These are phyloP conservation scores for Cyberlindnera amylophila DNA, from an alignment of 805 yeast species.

Conservation along the genomic window DNA sequence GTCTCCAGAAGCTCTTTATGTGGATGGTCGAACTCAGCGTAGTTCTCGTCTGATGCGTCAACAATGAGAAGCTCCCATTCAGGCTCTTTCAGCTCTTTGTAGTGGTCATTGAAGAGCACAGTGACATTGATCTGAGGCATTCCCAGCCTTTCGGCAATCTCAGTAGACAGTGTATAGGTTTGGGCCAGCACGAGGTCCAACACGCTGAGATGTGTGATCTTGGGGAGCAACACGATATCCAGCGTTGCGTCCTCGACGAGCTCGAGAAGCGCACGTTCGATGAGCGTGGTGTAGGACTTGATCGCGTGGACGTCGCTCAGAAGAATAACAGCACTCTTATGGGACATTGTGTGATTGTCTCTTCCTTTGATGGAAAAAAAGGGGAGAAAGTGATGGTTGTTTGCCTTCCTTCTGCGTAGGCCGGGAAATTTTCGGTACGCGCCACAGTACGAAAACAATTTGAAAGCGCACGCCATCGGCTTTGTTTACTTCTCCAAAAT, in stretches of 20 bases:
- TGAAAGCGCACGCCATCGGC: background rate
- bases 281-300: constrained; percentile 20
- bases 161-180: constrained; percentile 20
- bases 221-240: constrained; percentile 19
- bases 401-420: too few species aligned
- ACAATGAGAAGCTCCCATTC: constrained; percentile 20
- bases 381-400: too few species aligned
- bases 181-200: constrained; percentile 24
- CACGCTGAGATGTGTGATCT: constrained; percentile 18
- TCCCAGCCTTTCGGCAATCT: constrained; percentile 4
- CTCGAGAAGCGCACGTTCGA: constrained; percentile 15
- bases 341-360: constrained; percentile 1
- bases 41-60: constrained; percentile 17
- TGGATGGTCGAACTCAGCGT: constrained; percentile 9
- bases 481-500: too few species aligned
- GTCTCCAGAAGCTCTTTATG: constrained; percentile 9
- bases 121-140: constrained; percentile 14
- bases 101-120: constrained; percentile 27
- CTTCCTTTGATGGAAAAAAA: too few species aligned
- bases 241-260: constrained; percentile 17
- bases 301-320: constrained; percentile 16
- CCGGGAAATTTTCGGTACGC: too few species aligned
- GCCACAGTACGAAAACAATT: too few species aligned
- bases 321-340: constrained; percentile 20
- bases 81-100: constrained; percentile 15